Base-by-base conservation (phyloP, 2,329 filamentous ascomycete species). In the Ophiostoma quercus region DNA sequence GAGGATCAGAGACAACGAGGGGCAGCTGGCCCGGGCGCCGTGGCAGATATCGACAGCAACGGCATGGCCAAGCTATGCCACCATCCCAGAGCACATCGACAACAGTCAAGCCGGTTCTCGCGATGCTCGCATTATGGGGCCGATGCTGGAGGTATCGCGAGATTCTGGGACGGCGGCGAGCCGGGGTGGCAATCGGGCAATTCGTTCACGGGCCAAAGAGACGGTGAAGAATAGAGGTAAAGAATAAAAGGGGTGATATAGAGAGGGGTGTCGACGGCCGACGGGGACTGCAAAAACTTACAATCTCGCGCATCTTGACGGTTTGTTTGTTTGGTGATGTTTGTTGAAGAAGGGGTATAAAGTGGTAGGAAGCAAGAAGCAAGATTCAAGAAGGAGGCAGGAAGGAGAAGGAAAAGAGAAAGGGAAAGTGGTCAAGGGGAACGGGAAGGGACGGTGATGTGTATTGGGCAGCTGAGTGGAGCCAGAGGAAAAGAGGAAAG, bases 291-390 rank as follows among this genome's bases (percentile, higher is more conserved):
- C 19, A 12, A 16, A n/a, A 66, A 87, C 88, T 82, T 84, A 90
- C 88, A 79, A 90, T 90, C 84, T 90, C 88, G 87, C 88, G 88
- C 88, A 90, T 90, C 75, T 83, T 89, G 86, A 78, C 77, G 77
- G 76, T 74, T 74, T 74, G 70, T 51, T 25, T 67, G 34, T 16
- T 71, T 70, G 68, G 54, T 67, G 68, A 60, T 47, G 60, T 62
- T 63, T 71, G 39, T 66, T 47, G 67, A 39, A 37, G 37, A 47
- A 41, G 22, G 57, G 51, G 69, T 66, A 65, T 14, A 70, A 19
- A 71, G 57, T 62, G 34, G 51, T 57, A 29, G 22, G 54, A 8
- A 51, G 57, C 67, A 69, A 47, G 41, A 41, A 25, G 47, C 7
- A 57, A 22, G 43, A 41, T 34, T 34, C 34, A 34, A 66, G 63